Evolutionary conservation across 352 stramenopile genomes (phyloP).

Genomic region (Phytopythium delawarense): DNA sequence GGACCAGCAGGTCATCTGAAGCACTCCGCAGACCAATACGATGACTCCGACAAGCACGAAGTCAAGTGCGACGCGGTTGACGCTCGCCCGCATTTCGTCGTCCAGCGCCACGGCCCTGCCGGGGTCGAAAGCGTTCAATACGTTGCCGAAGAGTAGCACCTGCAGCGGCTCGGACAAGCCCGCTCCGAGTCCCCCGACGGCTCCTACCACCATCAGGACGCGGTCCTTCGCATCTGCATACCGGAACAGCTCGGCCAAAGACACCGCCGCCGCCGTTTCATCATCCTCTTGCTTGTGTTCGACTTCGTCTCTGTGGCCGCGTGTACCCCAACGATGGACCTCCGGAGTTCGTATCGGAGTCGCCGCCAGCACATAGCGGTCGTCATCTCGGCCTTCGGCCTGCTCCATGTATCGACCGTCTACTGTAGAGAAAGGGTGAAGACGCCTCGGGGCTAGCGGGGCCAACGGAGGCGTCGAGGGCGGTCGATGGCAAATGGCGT

Average conservation of each 20-base stretch:
- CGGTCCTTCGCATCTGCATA: constrained; percentile 22
- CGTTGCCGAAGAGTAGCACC: constrained; percentile 32
- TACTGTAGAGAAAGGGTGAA: too few species aligned
- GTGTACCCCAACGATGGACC: background rate
- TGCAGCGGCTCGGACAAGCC: constrained; percentile 22
- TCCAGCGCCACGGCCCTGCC: background rate
- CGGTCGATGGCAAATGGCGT: background rate
- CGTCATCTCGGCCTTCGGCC: background rate
- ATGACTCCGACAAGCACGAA: constrained; percentile 26
- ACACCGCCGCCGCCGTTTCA: constrained; percentile 4
- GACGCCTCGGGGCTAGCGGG: background rate
- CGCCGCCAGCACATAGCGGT: background rate
- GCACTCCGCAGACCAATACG: constrained; percentile 25
- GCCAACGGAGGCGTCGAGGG: background rate
- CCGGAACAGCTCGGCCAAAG: constrained; percentile 17
- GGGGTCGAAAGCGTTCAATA: constrained; percentile 32
- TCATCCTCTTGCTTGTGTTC: background rate
- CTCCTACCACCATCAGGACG: constrained; percentile 19
- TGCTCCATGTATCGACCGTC: background rate
- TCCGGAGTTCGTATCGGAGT: background rate
- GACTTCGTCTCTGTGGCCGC: background rate
- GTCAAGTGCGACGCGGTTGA: constrained; percentile 30
- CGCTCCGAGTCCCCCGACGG: constrained; percentile 7
- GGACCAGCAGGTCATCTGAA: constrained; percentile 51
- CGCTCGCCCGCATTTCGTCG: constrained; percentile 6